Evolutionary conservation across 495 filamentous ascomycete genomes (phyloP), one percentile per base, ranked within the genome.

Genomic region (Penicillium taxi): DNA sequence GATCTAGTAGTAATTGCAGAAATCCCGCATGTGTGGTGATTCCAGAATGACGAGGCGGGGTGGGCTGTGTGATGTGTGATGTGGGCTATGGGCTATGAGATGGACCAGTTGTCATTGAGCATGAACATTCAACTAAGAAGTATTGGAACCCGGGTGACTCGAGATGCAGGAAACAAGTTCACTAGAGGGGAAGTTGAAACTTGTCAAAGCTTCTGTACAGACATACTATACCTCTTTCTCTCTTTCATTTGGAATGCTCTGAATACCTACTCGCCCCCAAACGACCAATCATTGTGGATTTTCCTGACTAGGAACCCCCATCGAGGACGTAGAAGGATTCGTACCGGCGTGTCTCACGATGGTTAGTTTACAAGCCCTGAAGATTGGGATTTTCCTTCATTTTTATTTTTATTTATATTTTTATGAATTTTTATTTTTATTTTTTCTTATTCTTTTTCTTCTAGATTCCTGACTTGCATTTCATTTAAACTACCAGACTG

Each of bases 311-410:
- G 16, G 16, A 27, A 11, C 6, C 15, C 23, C 19, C 9, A 13
- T 21, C n/a, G n/a, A n/a, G n/a, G n/a, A n/a, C n/a, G 19, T 15
- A 19, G 23, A 39, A 43, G 44, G 39, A 48, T 40, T 45, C 19
- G 24, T 39, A 44, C 46, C 50, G 34, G 43, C 47, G 47, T n/a
- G n/a, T 51, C 41, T 44, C 41, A 46, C 44, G n/a, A 54, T 54
- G 50, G 47, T 53, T 43, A 26, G 50, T 32, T 30, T 18, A 18
- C 26, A 19, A 26, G 20, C 18, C 17, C 16, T 28, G 26, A 8
- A 4, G 5, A 28, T 28, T 6, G 4, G 11, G 11, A 28, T 28
- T 28, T 6, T 28, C 4, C 11, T 28, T 28, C 14, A 28, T 28
- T 28, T 6, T 28, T 28, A n/a, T 28, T 28, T 12, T 28, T 6